Base-by-base conservation (phyloP, 2,329 filamentous ascomycete species). In the Cytospora paraplurivora region DNA sequence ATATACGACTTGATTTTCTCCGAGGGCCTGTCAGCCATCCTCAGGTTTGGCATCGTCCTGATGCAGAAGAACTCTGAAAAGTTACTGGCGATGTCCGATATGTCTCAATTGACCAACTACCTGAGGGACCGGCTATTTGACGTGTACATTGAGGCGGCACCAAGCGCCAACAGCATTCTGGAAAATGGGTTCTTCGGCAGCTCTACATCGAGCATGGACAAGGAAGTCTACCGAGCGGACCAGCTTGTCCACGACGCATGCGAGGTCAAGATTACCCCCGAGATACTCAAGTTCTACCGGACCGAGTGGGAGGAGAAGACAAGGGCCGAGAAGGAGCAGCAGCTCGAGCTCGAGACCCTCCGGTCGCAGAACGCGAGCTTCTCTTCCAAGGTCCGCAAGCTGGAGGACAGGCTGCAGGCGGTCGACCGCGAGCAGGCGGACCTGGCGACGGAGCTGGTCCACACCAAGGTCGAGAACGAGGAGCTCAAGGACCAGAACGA, bases 151-250 rank as follows among this genome's bases (percentile, higher is more conserved):
- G 95, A 99, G 76, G 91, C 93, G 70, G 86, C 93, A 8, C 95
- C 95, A 0, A 96, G 93, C 3, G 89, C 93, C n/a, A 93, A 88
- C 57, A 97, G 93, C 17, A 89, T 99, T 55, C 85, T 98, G 1
- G 95, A 99, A 75, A 96, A 93, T 51, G 95, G 95, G 15, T 99
- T 99, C 81, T 99, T 99, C 72, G 95, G 95, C 65, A 94, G 90
- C 74, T 94, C 92, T 32, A 93, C 91, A 38, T 88, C 88, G n/a
- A 91, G 88, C 68, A 85, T 92, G 13, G 95, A 99, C 73, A 97
- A 97, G 76, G 95, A 97, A 73, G 87, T 99, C 7, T 99, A 99
- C 75, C 88, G 93, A 56, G 95, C 95, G 17, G 95, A 99, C 74
- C 88, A 95, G 70, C 86, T 99, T 66, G 92, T 99, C 15, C 90